Evolutionary conservation across 768 basidiomycete genomes (phyloP), one percentile per base, ranked within the genome.

Genomic region (Arthromyces matolae): DNA sequence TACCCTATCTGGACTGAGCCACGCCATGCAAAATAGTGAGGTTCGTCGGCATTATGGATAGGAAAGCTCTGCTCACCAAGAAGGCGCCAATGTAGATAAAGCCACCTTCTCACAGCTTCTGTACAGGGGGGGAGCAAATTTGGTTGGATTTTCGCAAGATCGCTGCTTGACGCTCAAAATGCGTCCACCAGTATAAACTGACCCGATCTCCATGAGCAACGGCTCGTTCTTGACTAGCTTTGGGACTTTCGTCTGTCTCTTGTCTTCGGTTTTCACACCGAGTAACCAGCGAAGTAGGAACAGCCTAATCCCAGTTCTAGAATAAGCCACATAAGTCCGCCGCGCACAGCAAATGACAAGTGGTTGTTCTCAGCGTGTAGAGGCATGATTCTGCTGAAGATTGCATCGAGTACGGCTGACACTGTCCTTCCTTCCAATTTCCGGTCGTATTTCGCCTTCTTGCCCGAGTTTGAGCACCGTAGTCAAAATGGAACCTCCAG

Each of bases 201-300:
- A 95, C 16, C 95, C 94, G 49, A 99, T 97, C 73, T 98, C 98
- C 76, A 99, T 94, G 52, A 98, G 80, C 3, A 97, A 70, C 2
- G 94, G 77, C 69, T 96, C 94, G 67, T 86, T 87, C 71, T 95
- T 95, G 49, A 82, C 78, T 36, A 96, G 79, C 67, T 96, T 96
- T 44, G 89, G 76, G 19, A 92, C 90, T 69, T 93, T 99, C 18
- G 96, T 96, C 65, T 94, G 91, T 67, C 97, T 99, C 75, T 94
- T 96, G 73, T 98, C 96, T 68, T 97, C 95, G 19, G 93, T 93
- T 68, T 94, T 93, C 53, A 99, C 96, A 64, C 96, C 95, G n/a
- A 98, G 81, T 45, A 98, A 72, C 50, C 96, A 84, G 51, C 96
- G 89, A 27, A 99, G 86, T 25, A 98, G 74, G 85, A 97, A 99